phyloP scores from a whole-genome alignment of 1,284 basidiomycete genomes.

The Hymenochaete sp. region DNA sequence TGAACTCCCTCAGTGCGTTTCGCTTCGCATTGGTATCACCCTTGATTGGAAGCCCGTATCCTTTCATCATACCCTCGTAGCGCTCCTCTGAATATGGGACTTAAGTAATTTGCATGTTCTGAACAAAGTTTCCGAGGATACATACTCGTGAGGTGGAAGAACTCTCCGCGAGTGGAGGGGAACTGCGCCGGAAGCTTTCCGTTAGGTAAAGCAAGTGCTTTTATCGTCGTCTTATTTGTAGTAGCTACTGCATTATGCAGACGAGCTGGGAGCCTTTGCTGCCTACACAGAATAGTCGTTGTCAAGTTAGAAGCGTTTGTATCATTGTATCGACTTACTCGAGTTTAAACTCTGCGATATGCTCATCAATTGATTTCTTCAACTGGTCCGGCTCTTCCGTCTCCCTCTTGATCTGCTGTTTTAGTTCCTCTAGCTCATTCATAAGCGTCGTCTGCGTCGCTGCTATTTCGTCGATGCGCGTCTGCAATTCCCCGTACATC shows the following conservation, averaged over 20 bases:
- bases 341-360: slow-evolving; percentile 27
- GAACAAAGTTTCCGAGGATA: slow-evolving; percentile 6
- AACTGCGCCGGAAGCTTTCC: slow-evolving; percentile 31
- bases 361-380: slow-evolving; percentile 27
- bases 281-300: slow-evolving; percentile 22
- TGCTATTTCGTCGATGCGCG: slow-evolving; percentile 26
- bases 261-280: slow-evolving; percentile 30
- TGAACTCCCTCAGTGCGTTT: slow-evolving; percentile 30
- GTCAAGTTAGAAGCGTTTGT: neutral
- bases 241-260: slow-evolving; percentile 29
- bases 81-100: slow-evolving; percentile 28
- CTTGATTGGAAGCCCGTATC: slow-evolving; percentile 28
- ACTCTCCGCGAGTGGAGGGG: slow-evolving; percentile 34
- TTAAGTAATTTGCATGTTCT: neutral
- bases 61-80: slow-evolving; percentile 31
- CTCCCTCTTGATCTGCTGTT: slow-evolving; percentile 22
- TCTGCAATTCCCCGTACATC: slow-evolving; percentile 19
- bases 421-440: slow-evolving; percentile 25
- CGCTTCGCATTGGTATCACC: slow-evolving; percentile 32
- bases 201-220: slow-evolving; percentile 26
- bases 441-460: slow-evolving; percentile 25
- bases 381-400: slow-evolving; percentile 24
- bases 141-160: slow-evolving; percentile 34
- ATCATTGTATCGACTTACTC: slow-evolving; percentile 25
- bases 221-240: slow-evolving; percentile 27